Conservation (phyloP, 345 rosid species). For the Turnera subulata region DNA sequence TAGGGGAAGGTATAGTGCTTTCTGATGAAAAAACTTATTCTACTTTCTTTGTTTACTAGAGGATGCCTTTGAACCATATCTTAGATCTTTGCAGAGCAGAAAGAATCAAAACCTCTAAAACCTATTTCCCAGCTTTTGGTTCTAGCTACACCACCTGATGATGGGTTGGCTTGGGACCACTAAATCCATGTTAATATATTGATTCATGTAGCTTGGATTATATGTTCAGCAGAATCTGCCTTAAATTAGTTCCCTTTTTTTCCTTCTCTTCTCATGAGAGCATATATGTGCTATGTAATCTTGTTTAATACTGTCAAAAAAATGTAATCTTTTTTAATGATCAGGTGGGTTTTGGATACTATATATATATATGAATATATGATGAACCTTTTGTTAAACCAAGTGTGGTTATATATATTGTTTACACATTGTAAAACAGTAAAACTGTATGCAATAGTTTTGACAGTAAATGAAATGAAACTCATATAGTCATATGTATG, state of each 20-base stretch:
- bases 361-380: too few relatives aligned
- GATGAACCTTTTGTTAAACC: too few relatives aligned
- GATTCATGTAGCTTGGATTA: background rate
- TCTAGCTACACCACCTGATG: background rate
- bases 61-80: background rate
- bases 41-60: background rate
- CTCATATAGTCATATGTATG: too few relatives aligned
- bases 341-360: too few relatives aligned
- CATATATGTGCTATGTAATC: too few relatives aligned
- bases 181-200: background rate
- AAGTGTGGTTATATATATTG: too few relatives aligned
- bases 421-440: too few relatives aligned
- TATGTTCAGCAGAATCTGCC: background rate
- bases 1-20: slow-evolving; percentile 27
- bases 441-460: too few relatives aligned
- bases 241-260: background rate
- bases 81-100: background rate
- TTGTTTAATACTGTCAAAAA: too few relatives aligned
- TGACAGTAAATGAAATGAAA: too few relatives aligned
- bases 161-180: background rate
- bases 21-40: slow-evolving; percentile 9
- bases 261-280: too few relatives aligned
- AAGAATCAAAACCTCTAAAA: background rate
- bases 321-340: too few relatives aligned
- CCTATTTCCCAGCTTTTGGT: background rate